A percentile compares a stretch with the other conserved stretches of the same genome.
phyloP scores from a whole-genome alignment of 495 filamentous ascomycete genomes.

The Xylaria cubensis region DNA sequence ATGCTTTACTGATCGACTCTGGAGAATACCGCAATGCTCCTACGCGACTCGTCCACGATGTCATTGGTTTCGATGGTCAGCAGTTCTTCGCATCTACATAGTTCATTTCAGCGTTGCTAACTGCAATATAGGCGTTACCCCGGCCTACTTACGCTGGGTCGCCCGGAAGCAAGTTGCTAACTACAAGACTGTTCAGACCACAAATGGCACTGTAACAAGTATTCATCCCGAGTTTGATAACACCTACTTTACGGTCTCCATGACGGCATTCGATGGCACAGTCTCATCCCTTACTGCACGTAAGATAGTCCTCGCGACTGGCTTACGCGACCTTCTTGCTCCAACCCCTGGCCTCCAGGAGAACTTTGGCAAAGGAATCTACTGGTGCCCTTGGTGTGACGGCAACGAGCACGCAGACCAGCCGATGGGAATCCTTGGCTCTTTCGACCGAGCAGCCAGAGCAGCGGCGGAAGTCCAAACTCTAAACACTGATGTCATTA shows the following conservation, averaged over 20 bases:
- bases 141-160: constrained; percentile 55
- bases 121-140: constrained; percentile 52
- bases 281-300: constrained; percentile 48
- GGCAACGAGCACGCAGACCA: constrained; percentile 64
- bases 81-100: not conserved
- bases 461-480: constrained; percentile 53
- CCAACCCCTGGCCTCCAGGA: constrained; percentile 55
- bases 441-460: constrained; percentile 49
- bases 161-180: constrained; percentile 58
- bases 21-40: constrained; percentile 61
- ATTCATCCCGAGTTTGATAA: constrained; percentile 48
- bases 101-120: not conserved
- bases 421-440: constrained; percentile 57
- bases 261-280: constrained; percentile 34
- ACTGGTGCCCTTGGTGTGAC: constrained; percentile 68
- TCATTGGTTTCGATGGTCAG: constrained; percentile 63
- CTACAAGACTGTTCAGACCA: constrained; percentile 55
- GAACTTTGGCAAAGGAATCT: constrained; percentile 63
- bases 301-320: constrained; percentile 63
- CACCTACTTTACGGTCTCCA: constrained; percentile 52
- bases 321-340: constrained; percentile 60
- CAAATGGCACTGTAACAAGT: constrained; percentile 55
- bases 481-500: constrained; percentile 47
- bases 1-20: constrained; percentile 59
- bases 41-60: constrained; percentile 63